Percentiles rank a stretch among this genome's conserved stretches.
Evolutionary conservation across 495 filamentous ascomycete species (phyloP).

Genomic region (Trichoderma reesei): DNA sequence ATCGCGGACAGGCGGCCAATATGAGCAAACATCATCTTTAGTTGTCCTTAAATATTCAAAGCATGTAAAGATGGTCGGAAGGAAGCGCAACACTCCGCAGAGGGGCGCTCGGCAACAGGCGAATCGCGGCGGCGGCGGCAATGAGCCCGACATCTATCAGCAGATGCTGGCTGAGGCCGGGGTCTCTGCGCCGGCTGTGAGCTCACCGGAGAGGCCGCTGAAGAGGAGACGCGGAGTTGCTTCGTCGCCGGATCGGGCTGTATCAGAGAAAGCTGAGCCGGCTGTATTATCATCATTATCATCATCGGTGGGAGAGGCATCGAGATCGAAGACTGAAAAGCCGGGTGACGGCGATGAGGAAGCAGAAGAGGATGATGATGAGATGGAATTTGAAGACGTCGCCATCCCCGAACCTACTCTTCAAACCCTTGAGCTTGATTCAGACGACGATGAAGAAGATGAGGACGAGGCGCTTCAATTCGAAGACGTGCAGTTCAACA

Average conservation of each 20-base stretch:
- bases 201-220: constrained; percentile 22
- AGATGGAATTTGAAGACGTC: constrained; percentile 30
- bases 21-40: no score
- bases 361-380: constrained; percentile 25
- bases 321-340: constrained; percentile 12
- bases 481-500: constrained; percentile 27
- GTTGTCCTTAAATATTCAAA: no score
- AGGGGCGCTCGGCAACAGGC: constrained; percentile 2
- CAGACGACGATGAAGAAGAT: constrained; percentile 22
- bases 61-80: neutral
- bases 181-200: constrained; percentile 23
- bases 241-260: neutral
- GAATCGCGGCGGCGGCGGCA: neutral
- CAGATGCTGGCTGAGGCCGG: constrained; percentile 61
- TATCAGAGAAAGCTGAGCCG: neutral
- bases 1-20: no score
- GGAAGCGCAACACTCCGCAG: neutral
- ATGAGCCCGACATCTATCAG: constrained; percentile 48
- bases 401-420: constrained; percentile 19
- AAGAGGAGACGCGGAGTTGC: constrained; percentile 30
- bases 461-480: constrained; percentile 29
- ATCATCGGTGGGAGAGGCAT: constrained; percentile 12
- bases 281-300: no score
- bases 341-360: constrained; percentile 13
- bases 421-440: constrained; percentile 20